Conservation (phyloP, 2,329 filamentous ascomycete genomes). For the Madurella fahalii region DNA sequence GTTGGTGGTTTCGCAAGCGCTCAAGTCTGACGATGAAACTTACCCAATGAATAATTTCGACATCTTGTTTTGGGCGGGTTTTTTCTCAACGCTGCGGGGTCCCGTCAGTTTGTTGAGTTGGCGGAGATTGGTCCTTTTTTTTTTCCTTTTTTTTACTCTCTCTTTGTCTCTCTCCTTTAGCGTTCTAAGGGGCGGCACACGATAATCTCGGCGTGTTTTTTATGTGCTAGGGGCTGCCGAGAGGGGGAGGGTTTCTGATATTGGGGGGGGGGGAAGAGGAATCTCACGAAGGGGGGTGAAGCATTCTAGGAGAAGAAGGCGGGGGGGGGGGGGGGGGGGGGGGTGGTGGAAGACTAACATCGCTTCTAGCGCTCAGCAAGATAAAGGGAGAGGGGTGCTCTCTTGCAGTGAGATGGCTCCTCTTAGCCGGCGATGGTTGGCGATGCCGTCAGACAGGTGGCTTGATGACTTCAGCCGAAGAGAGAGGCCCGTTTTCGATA, state of each 20-base stretch:
- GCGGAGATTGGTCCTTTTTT: neutral
- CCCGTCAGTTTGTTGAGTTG: neutral
- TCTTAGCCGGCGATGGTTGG: conserved; percentile 25
- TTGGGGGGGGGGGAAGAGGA: neutral
- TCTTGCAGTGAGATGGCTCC: conserved; percentile 7
- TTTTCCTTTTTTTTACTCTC: no score
- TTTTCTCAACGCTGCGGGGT: neutral
- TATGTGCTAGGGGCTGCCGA: neutral
- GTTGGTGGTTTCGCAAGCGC: neutral
- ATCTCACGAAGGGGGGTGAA: neutral
- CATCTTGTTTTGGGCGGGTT: conserved; percentile 50
- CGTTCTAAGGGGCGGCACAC: neutral
- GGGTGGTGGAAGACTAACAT: neutral
- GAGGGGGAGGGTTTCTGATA: neutral
- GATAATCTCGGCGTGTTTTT: neutral
- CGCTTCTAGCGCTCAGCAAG: conserved; percentile 15
- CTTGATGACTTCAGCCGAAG: conserved; percentile 27
- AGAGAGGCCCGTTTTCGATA: conserved; percentile 19
- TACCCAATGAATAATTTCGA: conserved; percentile 95
- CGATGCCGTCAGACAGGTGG: conserved; percentile 20
- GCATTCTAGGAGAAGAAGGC: conserved; percentile 6
- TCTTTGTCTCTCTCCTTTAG: no score
- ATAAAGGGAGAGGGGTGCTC: conserved; percentile 6
- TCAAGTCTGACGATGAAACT: conserved; percentile 32
- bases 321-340: no score